These are phyloP conservation scores for Geotrichum klebahnii DNA, from an alignment of 1,139 yeast species.

Conservation along the genomic window DNA sequence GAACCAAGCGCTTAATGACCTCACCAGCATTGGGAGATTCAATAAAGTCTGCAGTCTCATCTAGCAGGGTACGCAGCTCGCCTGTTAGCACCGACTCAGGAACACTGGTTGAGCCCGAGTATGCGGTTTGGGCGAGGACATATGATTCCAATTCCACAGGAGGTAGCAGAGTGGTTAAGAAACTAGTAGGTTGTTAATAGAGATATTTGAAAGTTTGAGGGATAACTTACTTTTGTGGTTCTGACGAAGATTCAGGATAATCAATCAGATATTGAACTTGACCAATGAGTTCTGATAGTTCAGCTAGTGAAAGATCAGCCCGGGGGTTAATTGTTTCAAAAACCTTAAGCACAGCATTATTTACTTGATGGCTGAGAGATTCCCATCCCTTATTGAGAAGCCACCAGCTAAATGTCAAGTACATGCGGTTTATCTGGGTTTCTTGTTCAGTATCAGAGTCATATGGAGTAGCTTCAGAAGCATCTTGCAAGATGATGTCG, in stretches of 20 bases:
- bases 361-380: constrained; percentile 52
- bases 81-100: background rate
- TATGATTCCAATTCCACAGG: constrained; percentile 42
- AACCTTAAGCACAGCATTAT: constrained; percentile 54
- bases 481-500: constrained; percentile 12
- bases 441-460: constrained; percentile 26
- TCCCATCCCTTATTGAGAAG: constrained; percentile 81
- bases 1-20: constrained; percentile 41
- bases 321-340: constrained; percentile 66
- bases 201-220: constrained; percentile 4
- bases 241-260: constrained; percentile 24
- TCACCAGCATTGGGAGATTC: constrained; percentile 44
- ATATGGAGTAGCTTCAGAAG: constrained; percentile 9
- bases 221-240: constrained; percentile 9
- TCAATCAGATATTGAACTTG: constrained; percentile 45
- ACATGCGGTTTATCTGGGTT: constrained; percentile 64
- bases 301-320: constrained; percentile 59
- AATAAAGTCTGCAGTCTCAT: constrained; percentile 52
- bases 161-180: constrained; percentile 41
- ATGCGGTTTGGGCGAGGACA: constrained; percentile 35
- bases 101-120: too few species aligned
- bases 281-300: constrained; percentile 51
- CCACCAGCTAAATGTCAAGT: constrained; percentile 92
- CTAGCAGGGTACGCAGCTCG: constrained; percentile 39
- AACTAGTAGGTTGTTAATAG: constrained; percentile 23